Evolutionary conservation across 2,329 filamentous ascomycete species (phyloP).

Genomic region (Lecanicillium sp.): DNA sequence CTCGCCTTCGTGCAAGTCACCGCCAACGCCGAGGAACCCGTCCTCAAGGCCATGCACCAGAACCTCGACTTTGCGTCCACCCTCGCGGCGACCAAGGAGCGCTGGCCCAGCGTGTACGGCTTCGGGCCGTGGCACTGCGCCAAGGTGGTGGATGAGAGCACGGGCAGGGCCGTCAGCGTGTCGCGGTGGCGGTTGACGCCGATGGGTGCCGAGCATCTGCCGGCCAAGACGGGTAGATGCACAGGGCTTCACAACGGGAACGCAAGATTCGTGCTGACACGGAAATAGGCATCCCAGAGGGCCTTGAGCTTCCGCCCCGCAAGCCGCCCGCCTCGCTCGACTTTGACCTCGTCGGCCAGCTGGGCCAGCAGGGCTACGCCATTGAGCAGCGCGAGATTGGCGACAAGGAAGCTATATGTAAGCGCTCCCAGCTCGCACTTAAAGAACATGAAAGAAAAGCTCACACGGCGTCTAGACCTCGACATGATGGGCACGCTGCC

Average conservation of each 20-base stretch:
- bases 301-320: neutral
- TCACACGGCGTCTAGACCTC: neutral
- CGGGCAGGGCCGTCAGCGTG: constrained; percentile 1
- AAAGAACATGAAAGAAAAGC: neutral
- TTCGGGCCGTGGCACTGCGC: constrained; percentile 5
- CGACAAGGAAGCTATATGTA: too few species aligned
- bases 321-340: constrained; percentile 7
- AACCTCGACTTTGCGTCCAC: neutral
- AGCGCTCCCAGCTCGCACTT: neutral
- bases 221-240: constrained; percentile 1
- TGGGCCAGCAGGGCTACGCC: neutral
- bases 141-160: constrained; percentile 4
- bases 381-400: neutral
- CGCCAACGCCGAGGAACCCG: neutral
- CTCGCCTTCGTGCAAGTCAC: neutral
- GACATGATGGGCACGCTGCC: constrained; percentile 4
- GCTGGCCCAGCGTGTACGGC: constrained; percentile 11
- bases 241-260: neutral
- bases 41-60: constrained; percentile 1
- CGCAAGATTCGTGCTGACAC: neutral
- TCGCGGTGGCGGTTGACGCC: constrained; percentile 4
- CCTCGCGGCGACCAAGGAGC: constrained; percentile 2
- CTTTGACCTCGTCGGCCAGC: neutral
- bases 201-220: neutral
- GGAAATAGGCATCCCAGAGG: constrained; percentile 5